A percentile compares a stretch with the other conserved stretches of the same genome.
Conservation (phyloP, 257 asterid genomes). For the Solanum medicagineum region DNA sequence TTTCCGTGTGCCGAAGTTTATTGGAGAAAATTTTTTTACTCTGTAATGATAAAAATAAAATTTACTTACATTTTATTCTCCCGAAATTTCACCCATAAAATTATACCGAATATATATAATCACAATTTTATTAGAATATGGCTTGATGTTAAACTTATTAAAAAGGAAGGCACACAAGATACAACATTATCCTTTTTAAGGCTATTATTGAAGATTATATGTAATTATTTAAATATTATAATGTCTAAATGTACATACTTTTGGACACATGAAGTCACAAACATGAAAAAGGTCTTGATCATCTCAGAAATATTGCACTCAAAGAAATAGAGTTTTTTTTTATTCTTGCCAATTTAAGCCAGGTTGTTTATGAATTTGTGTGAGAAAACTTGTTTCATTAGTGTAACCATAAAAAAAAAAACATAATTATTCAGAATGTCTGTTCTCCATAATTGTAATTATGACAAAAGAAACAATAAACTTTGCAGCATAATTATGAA, state of each 20-base stretch:
- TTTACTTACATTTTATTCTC: no score
- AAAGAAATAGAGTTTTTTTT: not conserved
- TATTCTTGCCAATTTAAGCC: no score
- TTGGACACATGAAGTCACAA: not conserved
- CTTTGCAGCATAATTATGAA: not conserved
- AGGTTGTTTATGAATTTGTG: no score
- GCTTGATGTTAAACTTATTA: not conserved
- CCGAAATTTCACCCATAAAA: no score
- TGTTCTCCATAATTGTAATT: not conserved
- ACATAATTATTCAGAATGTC: not conserved
- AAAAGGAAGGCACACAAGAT: not conserved
- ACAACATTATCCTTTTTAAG: not conserved
- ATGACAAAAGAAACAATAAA: not conserved
- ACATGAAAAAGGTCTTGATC: no score
- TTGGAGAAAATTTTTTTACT: no score
- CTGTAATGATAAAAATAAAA: no score
- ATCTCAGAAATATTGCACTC: no score
- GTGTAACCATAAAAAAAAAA: not conserved
- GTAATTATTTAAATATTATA: no score
- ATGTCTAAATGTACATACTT: not conserved
- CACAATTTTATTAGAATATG: no score
- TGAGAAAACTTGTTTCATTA: not conserved
- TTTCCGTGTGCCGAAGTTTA: no score
- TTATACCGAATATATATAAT: no score
- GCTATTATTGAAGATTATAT: not conserved